A percentile compares a stretch with the other conserved stretches of the same genome.
These are phyloP conservation scores for Plasmodium gonderi DNA, from an alignment of 169 alveolate genomes.

Conservation along the genomic window DNA sequence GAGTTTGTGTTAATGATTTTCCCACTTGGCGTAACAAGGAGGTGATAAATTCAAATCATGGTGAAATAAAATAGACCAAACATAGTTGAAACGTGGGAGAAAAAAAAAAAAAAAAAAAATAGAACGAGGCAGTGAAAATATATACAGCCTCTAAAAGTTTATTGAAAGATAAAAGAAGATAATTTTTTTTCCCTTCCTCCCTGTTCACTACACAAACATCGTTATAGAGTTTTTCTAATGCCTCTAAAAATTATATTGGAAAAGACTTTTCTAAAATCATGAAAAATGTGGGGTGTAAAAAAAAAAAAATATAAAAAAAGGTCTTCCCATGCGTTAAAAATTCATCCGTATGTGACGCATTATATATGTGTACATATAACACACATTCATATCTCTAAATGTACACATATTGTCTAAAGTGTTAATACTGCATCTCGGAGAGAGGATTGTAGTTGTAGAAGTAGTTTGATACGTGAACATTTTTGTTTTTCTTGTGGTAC, in stretches of 20 bases:
- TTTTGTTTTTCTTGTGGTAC: slow-evolving; percentile 75
- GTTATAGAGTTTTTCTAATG: too few relatives aligned
- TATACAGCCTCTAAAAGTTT: not conserved
- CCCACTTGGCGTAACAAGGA: not conserved
- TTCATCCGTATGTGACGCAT: too few relatives aligned
- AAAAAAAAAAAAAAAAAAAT: not conserved
- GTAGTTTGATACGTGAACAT: slow-evolving; percentile 55
- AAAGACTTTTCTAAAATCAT: too few relatives aligned
- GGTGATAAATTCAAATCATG: too few relatives aligned
- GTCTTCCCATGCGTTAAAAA: too few relatives aligned
- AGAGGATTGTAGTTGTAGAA: slow-evolving; percentile 50
- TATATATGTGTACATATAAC: not conserved
- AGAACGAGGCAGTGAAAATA: not conserved
- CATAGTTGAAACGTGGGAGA: too few relatives aligned
- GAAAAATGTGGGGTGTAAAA: too few relatives aligned
- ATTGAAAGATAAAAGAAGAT: not conserved
- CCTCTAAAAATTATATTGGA: too few relatives aligned
- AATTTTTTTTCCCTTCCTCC: not conserved
- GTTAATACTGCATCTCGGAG: slow-evolving; percentile 25
- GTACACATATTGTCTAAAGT: not conserved
- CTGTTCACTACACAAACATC: too few relatives aligned
- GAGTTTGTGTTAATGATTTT: not conserved
- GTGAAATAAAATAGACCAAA: too few relatives aligned
- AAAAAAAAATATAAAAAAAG: too few relatives aligned
- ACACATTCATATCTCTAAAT: not conserved